Evolutionary conservation across 1,284 basidiomycete genomes (phyloP), one percentile per base, ranked within the genome.

Genomic region (Sanguinoderma infundibulare): DNA sequence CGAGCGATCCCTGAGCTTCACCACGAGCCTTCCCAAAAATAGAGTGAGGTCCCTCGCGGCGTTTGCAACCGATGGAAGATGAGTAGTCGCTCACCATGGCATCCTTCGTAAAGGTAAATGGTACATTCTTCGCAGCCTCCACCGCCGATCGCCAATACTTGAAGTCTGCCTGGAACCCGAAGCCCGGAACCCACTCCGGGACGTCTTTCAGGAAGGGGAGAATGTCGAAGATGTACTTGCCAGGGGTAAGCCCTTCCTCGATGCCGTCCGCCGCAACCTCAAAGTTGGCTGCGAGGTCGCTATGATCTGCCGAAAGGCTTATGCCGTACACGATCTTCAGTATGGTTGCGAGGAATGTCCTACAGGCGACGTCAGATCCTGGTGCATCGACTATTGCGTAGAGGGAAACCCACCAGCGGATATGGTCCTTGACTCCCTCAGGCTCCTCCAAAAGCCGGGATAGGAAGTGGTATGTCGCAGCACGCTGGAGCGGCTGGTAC

Each of bases 171-270:
- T 46, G 24, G 24, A 22, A 46, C 1, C 12, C 42, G 10, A 46
- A 46, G 1, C 60, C 60, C 2, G 65, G 63, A 6, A 64, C 14
- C 65, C 63, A 65, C 8, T 50, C 20, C 2, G 72, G 72, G 4
- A 73, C 53, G 47, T 70, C 38, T 38, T 53, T 50, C 14, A 72
- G 38, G 54, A 66, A 56, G 3, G 70, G 70, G 12, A 73, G 26
- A 22, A 60, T 28, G 15, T 68, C 67, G n/a, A 68, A 57, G 6
- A 59, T 32, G 15, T 51, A 59, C 22, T 36, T 57, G 8, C 60
- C 55, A 2, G 60, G 51, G 14, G 52, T n/a, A 12, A 62, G 26
- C 1, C 59, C 61, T 6, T 59, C 32, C 8, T 34, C 14, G 14
- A 52, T 46, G 1, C 49, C 50, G 17, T 38, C 22, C 5, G 50